A percentile compares a stretch with the other conserved stretches of the same genome.
These are phyloP conservation scores for Lippia alba DNA, from an alignment of 305 asterid species.

Conservation along the genomic window DNA sequence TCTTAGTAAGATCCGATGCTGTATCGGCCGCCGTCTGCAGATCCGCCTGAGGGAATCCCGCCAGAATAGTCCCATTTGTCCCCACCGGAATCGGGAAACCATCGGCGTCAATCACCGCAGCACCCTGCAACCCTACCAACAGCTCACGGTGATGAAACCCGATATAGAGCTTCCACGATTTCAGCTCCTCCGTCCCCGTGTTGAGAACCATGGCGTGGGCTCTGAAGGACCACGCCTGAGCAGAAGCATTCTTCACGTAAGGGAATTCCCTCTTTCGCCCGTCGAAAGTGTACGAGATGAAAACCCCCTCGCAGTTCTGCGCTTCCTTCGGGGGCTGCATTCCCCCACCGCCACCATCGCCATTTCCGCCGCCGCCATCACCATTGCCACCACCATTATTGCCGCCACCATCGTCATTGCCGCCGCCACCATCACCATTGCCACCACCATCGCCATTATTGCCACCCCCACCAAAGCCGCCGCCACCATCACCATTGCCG, in stretches of 20 bases:
- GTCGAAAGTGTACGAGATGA: slow-evolving; percentile 43
- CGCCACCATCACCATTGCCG: not conserved
- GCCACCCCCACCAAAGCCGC: not conserved
- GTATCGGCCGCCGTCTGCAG: slow-evolving; percentile 77
- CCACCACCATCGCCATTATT: slow-evolving; percentile 26
- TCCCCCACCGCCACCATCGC: not conserved
- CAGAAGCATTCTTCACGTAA: slow-evolving; percentile 55
- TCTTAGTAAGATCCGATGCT: slow-evolving; percentile 61
- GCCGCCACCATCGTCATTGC: slow-evolving; percentile 5
- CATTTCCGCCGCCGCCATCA: slow-evolving; percentile 15
- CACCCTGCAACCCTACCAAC: slow-evolving; percentile 61
- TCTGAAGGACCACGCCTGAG: slow-evolving; percentile 65
- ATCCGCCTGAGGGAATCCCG: slow-evolving; percentile 67
- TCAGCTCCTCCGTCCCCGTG: slow-evolving; percentile 50
- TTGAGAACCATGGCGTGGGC: slow-evolving; percentile 43
- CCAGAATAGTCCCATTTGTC: slow-evolving; percentile 58
- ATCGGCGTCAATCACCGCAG: slow-evolving; percentile 46
- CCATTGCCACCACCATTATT: too few relatives aligned
- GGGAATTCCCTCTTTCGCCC: slow-evolving; percentile 58
- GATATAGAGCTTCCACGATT: slow-evolving; percentile 51
- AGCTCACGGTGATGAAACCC: slow-evolving; percentile 60
- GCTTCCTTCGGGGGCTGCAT: slow-evolving; percentile 42
- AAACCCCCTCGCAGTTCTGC: slow-evolving; percentile 53
- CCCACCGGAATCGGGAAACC: slow-evolving; percentile 46
- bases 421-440: not conserved